Evolutionary conservation across 371 early-diverging fungal genomes (phyloP).

Genomic region (Lichtheimia ornata): DNA sequence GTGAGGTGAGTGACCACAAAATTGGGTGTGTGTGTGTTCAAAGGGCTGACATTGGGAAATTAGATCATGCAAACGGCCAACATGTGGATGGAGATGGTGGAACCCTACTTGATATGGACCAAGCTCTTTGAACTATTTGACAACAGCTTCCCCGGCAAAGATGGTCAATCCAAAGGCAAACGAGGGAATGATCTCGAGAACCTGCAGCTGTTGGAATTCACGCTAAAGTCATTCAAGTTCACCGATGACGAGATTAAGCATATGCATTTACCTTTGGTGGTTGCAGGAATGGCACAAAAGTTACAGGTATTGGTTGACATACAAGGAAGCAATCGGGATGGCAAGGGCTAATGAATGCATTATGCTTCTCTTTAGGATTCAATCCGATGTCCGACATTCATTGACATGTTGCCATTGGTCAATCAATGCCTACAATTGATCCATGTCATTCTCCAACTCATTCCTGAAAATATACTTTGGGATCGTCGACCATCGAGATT

Average conservation of each 20-base stretch:
- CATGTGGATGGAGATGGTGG: conserved; percentile 88
- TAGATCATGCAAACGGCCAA: conserved; percentile 78
- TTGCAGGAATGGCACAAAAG: conserved; percentile 59
- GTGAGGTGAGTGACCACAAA: conserved; percentile 39
- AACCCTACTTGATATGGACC: conserved; percentile 82
- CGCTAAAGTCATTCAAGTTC: conserved; percentile 67
- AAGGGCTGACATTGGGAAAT: background rate
- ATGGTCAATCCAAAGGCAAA: conserved; percentile 1
- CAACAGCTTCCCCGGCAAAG: conserved; percentile 42
- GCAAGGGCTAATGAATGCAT: conserved; percentile 1
- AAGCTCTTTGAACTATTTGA: conserved; percentile 63
- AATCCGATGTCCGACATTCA: conserved; percentile 23
- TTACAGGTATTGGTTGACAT: conserved; percentile 41
- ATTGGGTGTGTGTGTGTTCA: background rate
- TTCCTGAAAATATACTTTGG: conserved; percentile 34
- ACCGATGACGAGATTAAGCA: conserved; percentile 81
- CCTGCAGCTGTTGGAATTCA: conserved; percentile 64
- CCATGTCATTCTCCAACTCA: conserved; percentile 23
- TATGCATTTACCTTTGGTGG: conserved; percentile 76
- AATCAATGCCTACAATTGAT: conserved; percentile 32
- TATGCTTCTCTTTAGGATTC: conserved; percentile 14
- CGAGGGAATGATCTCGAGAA: conserved; percentile 35
- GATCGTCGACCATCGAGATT: conserved; percentile 26
- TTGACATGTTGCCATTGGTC: conserved; percentile 34
- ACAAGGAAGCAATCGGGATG: background rate